Conservation (phyloP, 2,329 filamentous ascomycete species). For the Trichoderma koningii region DNA sequence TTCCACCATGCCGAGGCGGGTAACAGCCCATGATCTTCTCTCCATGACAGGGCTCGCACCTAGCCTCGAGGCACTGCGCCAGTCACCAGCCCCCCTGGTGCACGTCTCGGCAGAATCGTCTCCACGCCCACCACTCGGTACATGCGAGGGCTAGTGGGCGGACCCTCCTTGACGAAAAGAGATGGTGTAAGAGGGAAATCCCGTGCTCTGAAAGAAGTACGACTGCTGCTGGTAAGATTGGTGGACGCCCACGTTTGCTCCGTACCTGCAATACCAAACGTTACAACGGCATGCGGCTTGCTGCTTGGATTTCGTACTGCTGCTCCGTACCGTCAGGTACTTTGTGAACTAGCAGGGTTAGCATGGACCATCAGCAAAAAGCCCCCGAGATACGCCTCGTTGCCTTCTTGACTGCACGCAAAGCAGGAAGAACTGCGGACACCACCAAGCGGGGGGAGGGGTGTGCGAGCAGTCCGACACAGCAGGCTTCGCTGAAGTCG, state of each 20-base stretch:
- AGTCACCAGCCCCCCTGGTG: conserved; percentile 28
- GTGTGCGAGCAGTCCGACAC: conserved; percentile 1
- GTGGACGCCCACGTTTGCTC: conserved; percentile 25
- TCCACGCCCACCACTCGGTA: conserved; percentile 28
- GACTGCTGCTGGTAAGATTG: conserved; percentile 4
- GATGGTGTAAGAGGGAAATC: conserved; percentile 9
- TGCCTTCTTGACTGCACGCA: conserved; percentile 10
- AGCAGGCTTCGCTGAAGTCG: not conserved
- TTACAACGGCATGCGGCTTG: conserved; percentile 20
- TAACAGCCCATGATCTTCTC: conserved; percentile 18
- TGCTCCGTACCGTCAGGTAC: conserved; percentile 15
- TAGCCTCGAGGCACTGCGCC: conserved; percentile 26
- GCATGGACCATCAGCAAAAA: conserved; percentile 27
- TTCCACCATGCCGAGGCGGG: conserved; percentile 29
- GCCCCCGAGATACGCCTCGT: conserved; percentile 18
- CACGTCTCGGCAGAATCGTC: conserved; percentile 31
- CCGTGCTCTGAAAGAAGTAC: conserved; percentile 11
- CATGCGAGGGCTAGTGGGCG: conserved; percentile 20
- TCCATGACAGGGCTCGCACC: conserved; percentile 2
- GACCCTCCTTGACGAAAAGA: not conserved
- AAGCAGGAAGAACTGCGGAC: conserved; percentile 13
- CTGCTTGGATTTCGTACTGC: conserved; percentile 3
- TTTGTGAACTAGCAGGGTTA: conserved; percentile 23
- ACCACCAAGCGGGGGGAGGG: conserved; percentile 1
- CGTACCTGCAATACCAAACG: conserved; percentile 22